Evolutionary conservation across 2,329 filamentous ascomycete genomes (phyloP), one percentile per base, ranked within the genome.

Genomic region (Ophiocordyceps sinensis): DNA sequence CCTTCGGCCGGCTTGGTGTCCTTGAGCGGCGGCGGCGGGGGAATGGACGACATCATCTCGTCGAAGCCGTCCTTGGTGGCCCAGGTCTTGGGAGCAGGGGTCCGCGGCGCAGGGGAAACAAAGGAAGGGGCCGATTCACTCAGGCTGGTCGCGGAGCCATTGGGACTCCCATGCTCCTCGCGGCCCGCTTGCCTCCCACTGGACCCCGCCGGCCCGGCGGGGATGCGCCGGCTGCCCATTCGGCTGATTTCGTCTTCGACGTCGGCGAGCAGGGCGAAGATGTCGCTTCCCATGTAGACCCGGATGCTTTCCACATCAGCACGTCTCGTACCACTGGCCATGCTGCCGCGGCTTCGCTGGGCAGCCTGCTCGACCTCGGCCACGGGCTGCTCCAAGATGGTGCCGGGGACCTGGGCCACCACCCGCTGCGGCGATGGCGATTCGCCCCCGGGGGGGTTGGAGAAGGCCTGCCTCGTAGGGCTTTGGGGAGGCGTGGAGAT

Each of bases 221-320:
- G 17, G 5, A 44, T 47, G 26, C 44, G 44, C 23, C 47, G 47
- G 37, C 44, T 49, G 47, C 54, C 55, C 53, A 65, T 60, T 43
- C 57, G 60, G 40, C 53, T 57, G 40, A 62, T 60, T 39, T 64
- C 61, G 37, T 59, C 53, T 56, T 83, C 77, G 13, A 83, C 79
- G 47, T 83, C 79, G 1, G 73, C 75, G 34, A 84, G 64, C 2
- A 84, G 65, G 2, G 74, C 71, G 47, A 78, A 82, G 9, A 85
- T 71, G 37, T 81, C 77, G 44, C 75, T 73, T 44, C 78, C 78
- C 19, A 77, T 77, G 47, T 82, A 83, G 48, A 83, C 70, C 19
- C 74, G 73, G 44, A 82, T 82, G 53, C 77, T 82, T 55, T 82
- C 75, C 31, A 76, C 66, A 19, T 68, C 67, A 12, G 58, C 52